A percentile compares a stretch with the other conserved stretches of the same genome.
These are phyloP conservation scores for Scutellaria minor DNA, from an alignment of 257 asterid species.

Conservation along the genomic window DNA sequence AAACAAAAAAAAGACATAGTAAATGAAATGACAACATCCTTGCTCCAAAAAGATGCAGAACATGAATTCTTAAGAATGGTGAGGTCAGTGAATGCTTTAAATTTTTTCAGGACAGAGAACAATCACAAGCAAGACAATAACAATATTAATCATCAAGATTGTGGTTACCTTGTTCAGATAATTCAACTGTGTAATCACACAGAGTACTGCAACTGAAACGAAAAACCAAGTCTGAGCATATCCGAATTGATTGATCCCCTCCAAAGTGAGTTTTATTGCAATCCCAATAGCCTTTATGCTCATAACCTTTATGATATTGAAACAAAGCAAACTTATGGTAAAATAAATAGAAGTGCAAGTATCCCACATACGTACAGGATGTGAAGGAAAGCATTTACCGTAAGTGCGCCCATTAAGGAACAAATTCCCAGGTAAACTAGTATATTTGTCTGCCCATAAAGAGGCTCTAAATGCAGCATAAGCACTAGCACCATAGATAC, in stretches of 20 bases:
- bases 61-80: not conserved
- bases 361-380: not conserved
- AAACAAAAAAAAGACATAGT: not conserved
- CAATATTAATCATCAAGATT: not conserved
- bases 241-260: conserved; percentile 74
- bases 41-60: not conserved
- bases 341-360: not conserved
- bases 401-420: conserved; percentile 70
- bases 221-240: conserved; percentile 84
- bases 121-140: no score
- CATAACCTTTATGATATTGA: conserved; percentile 58
- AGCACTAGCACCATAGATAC: conserved; percentile 53
- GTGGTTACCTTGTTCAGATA: conserved; percentile 77
- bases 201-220: conserved; percentile 62
- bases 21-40: not conserved
- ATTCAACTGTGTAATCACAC: conserved; percentile 76
- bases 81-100: not conserved
- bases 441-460: conserved; percentile 66
- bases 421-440: conserved; percentile 72
- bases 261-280: conserved; percentile 84
- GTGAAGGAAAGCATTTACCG: conserved; percentile 46
- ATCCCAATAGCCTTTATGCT: conserved; percentile 93
- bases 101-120: no score
- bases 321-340: not conserved
- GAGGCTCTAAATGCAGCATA: conserved; percentile 68